These are phyloP conservation scores for Schizophyllum amplum DNA, from an alignment of 1,284 basidiomycete genomes.

Conservation along the genomic window DNA sequence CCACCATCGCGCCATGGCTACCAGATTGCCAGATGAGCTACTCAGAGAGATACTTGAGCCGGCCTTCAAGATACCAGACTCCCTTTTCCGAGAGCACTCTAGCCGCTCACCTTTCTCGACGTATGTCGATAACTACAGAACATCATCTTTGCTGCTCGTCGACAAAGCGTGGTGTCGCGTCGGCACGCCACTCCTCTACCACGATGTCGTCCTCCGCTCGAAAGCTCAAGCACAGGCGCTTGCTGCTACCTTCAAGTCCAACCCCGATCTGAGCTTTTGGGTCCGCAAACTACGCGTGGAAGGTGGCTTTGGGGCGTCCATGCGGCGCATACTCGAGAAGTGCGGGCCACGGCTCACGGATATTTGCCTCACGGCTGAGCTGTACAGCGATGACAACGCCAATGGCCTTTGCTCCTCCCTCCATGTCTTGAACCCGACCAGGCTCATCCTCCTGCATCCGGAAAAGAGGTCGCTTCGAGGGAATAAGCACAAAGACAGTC, in stretches of 20 bases:
- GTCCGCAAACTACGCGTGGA: conserved; percentile 10
- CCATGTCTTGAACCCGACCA: too few relatives aligned
- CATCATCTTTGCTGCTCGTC: background rate
- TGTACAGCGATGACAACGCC: too few relatives aligned
- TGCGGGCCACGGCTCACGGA: conserved; percentile 7
- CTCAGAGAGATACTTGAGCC: too few relatives aligned
- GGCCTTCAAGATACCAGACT: too few relatives aligned
- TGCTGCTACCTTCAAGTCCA: background rate
- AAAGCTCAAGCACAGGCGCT: conserved; percentile 3
- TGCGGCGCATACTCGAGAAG: conserved; percentile 7
- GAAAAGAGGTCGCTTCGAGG: too few relatives aligned
- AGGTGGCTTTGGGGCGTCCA: conserved; percentile 6
- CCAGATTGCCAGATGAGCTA: too few relatives aligned
- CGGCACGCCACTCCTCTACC: conserved; percentile 4
- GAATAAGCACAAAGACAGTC: too few relatives aligned
- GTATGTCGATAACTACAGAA: background rate
- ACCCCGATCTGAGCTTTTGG: conserved; percentile 4
- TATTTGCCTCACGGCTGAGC: conserved; percentile 1
- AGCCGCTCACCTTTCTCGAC: too few relatives aligned
- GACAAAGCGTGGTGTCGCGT: conserved; percentile 6
- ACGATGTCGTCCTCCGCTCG: conserved; percentile 6
- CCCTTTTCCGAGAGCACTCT: too few relatives aligned
- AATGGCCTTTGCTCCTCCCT: too few relatives aligned
- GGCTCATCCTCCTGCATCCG: too few relatives aligned
- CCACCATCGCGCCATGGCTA: too few relatives aligned